These are phyloP conservation scores for Leccinum olivaceopallidum DNA, from an alignment of 768 basidiomycete species.

Conservation along the genomic window DNA sequence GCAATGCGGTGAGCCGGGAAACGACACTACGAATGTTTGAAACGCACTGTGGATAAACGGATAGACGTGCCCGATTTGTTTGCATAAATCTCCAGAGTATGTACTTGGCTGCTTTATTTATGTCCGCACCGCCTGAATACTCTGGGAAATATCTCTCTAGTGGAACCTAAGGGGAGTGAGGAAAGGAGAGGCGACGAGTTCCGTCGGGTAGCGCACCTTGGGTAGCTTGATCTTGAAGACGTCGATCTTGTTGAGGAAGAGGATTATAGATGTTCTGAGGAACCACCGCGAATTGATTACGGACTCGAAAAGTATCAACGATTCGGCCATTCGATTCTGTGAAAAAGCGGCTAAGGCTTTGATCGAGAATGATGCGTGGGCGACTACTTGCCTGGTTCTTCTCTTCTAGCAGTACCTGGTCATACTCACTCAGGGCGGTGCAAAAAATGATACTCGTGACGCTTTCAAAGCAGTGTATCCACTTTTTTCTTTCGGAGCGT, in stretches of 20 bases:
- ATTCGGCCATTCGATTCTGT: conserved; percentile 77
- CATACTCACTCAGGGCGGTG: conserved; percentile 73
- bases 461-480: conserved; percentile 81
- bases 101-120: conserved; percentile 94
- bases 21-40: not conserved
- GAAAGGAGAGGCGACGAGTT: not conserved
- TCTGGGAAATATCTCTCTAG: conserved; percentile 83
- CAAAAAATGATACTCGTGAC: conserved; percentile 81
- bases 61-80: conserved; percentile 78
- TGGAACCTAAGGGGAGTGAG: conserved; percentile 48
- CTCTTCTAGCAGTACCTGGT: conserved; percentile 70
- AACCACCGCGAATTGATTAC: conserved; percentile 85
- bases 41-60: conserved; percentile 88
- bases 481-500: conserved; percentile 78
- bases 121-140: conserved; percentile 85
- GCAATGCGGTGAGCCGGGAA: not conserved
- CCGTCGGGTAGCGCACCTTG: conserved; percentile 32
- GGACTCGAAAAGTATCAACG: conserved; percentile 71
- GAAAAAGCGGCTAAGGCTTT: not conserved
- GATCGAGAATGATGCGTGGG: not conserved
- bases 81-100: conserved; percentile 96
- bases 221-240: conserved; percentile 76
- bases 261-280: conserved; percentile 60
- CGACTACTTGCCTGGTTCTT: conserved; percentile 29
- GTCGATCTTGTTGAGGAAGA: conserved; percentile 74